Evolutionary conservation across 2,329 filamentous ascomycete species (phyloP), one percentile per base, ranked within the genome.

Genomic region (Penicillium verrucosum): DNA sequence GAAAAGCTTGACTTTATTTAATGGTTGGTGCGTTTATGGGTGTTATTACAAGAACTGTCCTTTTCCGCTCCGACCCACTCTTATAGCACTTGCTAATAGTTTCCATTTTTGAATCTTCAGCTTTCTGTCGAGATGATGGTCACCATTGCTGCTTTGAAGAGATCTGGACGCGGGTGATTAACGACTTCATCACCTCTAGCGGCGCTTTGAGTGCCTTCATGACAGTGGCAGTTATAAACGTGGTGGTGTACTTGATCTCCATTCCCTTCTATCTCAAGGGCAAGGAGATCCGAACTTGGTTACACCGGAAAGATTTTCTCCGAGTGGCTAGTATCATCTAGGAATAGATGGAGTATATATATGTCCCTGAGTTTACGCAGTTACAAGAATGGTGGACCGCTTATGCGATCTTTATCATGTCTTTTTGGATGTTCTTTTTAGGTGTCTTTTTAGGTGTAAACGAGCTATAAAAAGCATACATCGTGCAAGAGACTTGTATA

Each of bases 121-220:
- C 56, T 66, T 18, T 64, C 65, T 25, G 68, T 64, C 1, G 68
- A 70, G 40, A 46, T 68, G 2, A 70, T 70, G 67, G 68, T 70
- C 8, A 67, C 68, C 0, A 63, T 70, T 49, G 62, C 68, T 18
- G 64, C 61, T 30, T 43, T 70, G 9, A 68, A 70, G 36, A 63
- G 68, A 67, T 67, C 6, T 70, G 67, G 63, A 65, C 61, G 0
- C 64, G 63, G 61, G 56, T 57, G 23, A 61, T 65, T 18, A 65
- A 61, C 32, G 61, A 61, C 32, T 65, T 54, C 27, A 44, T 62
- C 38, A 56, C 52, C 7, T 41, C 54, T 4, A 38, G 32, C 18
- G 58, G 60, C 3, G 41, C 51, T 3, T 12, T 57, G 21, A 50
- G 46, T 14, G 60, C 58, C 1, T 62, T 62, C 27, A 62, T 62